phyloP scores from a whole-genome alignment of 2,329 filamentous ascomycete species.

The Epichloe typhina region DNA sequence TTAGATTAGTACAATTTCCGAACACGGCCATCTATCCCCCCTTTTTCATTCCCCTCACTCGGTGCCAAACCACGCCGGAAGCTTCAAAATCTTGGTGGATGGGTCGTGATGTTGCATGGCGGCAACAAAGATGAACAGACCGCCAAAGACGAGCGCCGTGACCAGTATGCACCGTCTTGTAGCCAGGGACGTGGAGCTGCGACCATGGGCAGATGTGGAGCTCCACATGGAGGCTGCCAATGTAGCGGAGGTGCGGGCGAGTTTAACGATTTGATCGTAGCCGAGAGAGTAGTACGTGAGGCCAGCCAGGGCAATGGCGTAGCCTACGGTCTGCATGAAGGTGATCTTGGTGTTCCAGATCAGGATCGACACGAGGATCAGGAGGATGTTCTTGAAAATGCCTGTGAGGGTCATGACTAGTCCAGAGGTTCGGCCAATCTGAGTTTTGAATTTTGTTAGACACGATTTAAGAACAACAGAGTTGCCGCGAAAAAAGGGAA shows the following conservation, averaged over 20 bases:
- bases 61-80: slow-evolving; percentile 6
- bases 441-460: slow-evolving; percentile 5
- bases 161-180: slow-evolving; percentile 9
- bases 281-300: slow-evolving; percentile 36
- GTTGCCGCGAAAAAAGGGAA: background rate
- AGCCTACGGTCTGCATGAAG: slow-evolving; percentile 61
- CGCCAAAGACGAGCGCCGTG: slow-evolving; percentile 5
- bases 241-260: slow-evolving; percentile 10
- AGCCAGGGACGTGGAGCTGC: background rate
- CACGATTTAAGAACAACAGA: background rate
- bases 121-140: slow-evolving; percentile 9
- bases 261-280: slow-evolving; percentile 20
- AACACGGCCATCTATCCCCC: background rate
- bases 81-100: background rate
- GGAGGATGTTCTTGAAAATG: slow-evolving; percentile 78
- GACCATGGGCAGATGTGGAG: slow-evolving; percentile 10
- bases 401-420: slow-evolving; percentile 76
- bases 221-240: slow-evolving; percentile 14
- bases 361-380: slow-evolving; percentile 62
- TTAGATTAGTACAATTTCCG: background rate
- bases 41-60: background rate
- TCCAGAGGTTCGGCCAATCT: slow-evolving; percentile 83
- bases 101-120: slow-evolving; percentile 7
- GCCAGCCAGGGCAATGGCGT: slow-evolving; percentile 51
- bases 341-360: slow-evolving; percentile 66